Percentiles rank a stretch among this genome's conserved stretches.
These are phyloP conservation scores for Ustilago crameri DNA, from an alignment of 1,284 basidiomycete species.

Conservation along the genomic window DNA sequence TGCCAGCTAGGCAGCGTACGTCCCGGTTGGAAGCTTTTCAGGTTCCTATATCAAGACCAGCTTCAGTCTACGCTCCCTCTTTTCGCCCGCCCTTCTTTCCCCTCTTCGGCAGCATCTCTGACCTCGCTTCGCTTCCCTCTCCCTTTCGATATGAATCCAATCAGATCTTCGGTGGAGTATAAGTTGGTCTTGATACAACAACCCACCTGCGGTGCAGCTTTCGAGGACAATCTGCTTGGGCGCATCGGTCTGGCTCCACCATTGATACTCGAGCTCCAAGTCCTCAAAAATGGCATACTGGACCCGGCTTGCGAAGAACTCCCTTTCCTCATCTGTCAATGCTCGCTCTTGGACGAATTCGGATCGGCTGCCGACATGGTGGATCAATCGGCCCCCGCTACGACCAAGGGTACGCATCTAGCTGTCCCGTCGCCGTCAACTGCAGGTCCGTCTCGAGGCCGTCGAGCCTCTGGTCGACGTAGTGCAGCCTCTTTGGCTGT, in stretches of 20 bases:
- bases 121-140: neutral
- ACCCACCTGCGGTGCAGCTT: conserved; percentile 49
- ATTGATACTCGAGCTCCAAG: conserved; percentile 46
- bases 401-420: neutral
- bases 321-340: conserved; percentile 53
- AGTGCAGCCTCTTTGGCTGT: conserved; percentile 9
- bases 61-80: neutral
- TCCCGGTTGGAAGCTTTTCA: neutral
- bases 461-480: conserved; percentile 14
- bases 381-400: neutral
- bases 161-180: conserved; percentile 20
- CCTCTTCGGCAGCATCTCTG: neutral
- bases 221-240: conserved; percentile 48
- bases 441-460: neutral
- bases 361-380: conserved; percentile 41
- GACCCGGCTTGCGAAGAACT: conserved; percentile 31
- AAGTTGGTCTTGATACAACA: conserved; percentile 44
- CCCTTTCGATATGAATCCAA: conserved; percentile 7
- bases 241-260: conserved; percentile 54
- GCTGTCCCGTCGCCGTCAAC: conserved; percentile 1
- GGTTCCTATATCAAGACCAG: neutral
- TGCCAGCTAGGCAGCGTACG: neutral
- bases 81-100: neutral
- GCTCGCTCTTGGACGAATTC: conserved; percentile 38
- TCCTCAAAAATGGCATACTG: conserved; percentile 18